Evolutionary conservation across 2,329 filamentous ascomycete genomes (phyloP).

Genomic region (Colletotrichum falcatum): DNA sequence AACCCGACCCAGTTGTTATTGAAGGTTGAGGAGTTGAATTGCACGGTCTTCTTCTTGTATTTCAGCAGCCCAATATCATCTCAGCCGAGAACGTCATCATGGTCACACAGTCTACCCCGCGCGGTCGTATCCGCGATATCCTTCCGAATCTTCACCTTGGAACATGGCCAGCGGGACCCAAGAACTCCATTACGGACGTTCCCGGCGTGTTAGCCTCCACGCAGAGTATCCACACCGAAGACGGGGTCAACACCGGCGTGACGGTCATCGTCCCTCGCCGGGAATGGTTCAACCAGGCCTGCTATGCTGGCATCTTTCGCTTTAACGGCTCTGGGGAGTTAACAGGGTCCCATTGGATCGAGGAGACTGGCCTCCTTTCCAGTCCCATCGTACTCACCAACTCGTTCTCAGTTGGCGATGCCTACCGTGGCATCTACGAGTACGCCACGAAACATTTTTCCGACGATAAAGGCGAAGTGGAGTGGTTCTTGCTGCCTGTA

Average conservation of each 20-base stretch:
- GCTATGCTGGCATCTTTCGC: conserved; percentile 65
- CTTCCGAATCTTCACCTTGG: conserved; percentile 59
- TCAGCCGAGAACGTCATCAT: background rate
- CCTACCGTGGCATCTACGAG: conserved; percentile 69
- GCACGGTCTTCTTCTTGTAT: background rate
- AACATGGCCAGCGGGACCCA: conserved; percentile 55
- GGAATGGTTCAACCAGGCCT: conserved; percentile 59
- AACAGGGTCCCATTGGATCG: conserved; percentile 71
- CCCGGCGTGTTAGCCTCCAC: conserved; percentile 61
- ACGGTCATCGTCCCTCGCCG: conserved; percentile 61
- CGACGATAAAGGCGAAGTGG: conserved; percentile 56
- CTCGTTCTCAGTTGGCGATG: conserved; percentile 67
- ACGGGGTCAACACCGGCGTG: conserved; percentile 60
- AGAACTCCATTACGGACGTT: conserved; percentile 65
- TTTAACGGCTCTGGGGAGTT: conserved; percentile 75
- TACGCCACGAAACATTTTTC: conserved; percentile 62
- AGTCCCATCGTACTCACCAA: conserved; percentile 72
- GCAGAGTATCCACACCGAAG: conserved; percentile 54
- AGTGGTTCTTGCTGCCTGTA: conserved; percentile 68
- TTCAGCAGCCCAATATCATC: no score
- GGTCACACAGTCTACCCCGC: conserved; percentile 29
- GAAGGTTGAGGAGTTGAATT: no score
- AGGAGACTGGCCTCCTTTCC: conserved; percentile 69
- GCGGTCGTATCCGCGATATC: conserved; percentile 56
- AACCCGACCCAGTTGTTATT: no score